Evolutionary conservation across 2,329 filamentous ascomycete genomes (phyloP), one percentile per base, ranked within the genome.

Genomic region (Fusarium denticulatum): DNA sequence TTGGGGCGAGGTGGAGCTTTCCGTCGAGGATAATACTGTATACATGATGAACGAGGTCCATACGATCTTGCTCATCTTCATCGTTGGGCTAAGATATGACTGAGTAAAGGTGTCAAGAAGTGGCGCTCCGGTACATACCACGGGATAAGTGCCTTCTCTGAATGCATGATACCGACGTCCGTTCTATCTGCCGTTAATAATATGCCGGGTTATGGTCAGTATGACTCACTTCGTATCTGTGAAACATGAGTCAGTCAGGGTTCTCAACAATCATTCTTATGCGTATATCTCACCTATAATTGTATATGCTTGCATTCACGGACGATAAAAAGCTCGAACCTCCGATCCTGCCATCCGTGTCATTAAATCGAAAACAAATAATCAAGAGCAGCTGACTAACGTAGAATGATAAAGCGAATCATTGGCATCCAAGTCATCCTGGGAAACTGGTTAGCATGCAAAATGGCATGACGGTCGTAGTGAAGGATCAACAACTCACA

Each of bases 151-250:
- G 15, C 71, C 71, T 37, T 71, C 67, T 3, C 69, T 67, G 26
- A 71, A 71, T 14, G 69, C 67, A n/a, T 71, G 69, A 40, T 71
- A 73, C 22, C 67, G 58, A 36, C 71, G 67, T 16, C 71, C 71
- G 1, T 73, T 45, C 53, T 45, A 9, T 12, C 9, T 26, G 13
- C 4, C 22, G 13, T 57, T 13, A 57, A 28, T 7, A 14, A 1
- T 24, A 3, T 4, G 14, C 58, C 6, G 47, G 14, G 32, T 6
- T 10, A 15, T 22, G 4, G 10, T 28, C 7, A 6, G 7, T 16
- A 5, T 14, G 11, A n/a, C 61, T 45, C 1, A 71, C 71, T 30
- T 73, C 71, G 22, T 60, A 73, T 59, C 71, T 73, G 14, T 7
- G 14, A 42, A 3, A 16, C 4, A 14, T 2, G 16, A 7, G 18